Evolutionary conservation across 495 filamentous ascomycete species (phyloP).

Genomic region (Pyrenula massariospora): DNA sequence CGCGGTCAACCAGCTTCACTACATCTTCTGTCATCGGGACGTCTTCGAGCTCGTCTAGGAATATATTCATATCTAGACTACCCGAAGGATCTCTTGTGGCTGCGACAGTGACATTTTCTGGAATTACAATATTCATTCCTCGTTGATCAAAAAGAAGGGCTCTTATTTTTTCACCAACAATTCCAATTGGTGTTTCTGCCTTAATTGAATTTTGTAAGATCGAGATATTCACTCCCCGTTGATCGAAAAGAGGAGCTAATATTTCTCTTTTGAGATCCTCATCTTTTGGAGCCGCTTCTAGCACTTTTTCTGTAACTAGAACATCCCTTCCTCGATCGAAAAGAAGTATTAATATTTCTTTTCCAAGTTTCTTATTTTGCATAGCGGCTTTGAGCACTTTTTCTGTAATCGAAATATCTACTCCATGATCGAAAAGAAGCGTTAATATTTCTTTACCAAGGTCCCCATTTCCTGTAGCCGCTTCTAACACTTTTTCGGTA

Average conservation of each 20-base stretch:
- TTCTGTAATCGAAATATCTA: conserved; percentile 1
- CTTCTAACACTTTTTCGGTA: conserved; percentile 4
- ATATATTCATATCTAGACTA: too few species aligned
- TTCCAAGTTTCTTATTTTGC: neutral
- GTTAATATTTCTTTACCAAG: conserved; percentile 5
- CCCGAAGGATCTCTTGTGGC: too few species aligned
- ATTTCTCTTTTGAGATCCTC: neutral
- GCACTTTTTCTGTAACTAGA: conserved; percentile 1
- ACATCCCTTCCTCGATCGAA: conserved; percentile 5
- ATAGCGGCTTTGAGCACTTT: neutral
- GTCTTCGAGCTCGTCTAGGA: too few species aligned
- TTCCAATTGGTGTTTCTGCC: neutral
- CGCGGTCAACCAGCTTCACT: too few species aligned
- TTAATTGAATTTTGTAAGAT: conserved; percentile 1
- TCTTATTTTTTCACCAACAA: neutral
- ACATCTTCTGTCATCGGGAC: too few species aligned
- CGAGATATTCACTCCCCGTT: neutral
- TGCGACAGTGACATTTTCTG: conserved; percentile 1
- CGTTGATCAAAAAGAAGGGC: conserved; percentile 1
- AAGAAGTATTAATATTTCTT: conserved; percentile 7
- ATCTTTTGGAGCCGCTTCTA: conserved; percentile 6
- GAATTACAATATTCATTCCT: neutral
- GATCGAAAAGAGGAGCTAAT: conserved; percentile 1
- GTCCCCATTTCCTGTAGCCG: conserved; percentile 2
- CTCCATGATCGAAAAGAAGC: conserved; percentile 1